Evolutionary conservation across 768 basidiomycete species (phyloP), one percentile per base, ranked within the genome.

Genomic region (Wakefieldia striispora): DNA sequence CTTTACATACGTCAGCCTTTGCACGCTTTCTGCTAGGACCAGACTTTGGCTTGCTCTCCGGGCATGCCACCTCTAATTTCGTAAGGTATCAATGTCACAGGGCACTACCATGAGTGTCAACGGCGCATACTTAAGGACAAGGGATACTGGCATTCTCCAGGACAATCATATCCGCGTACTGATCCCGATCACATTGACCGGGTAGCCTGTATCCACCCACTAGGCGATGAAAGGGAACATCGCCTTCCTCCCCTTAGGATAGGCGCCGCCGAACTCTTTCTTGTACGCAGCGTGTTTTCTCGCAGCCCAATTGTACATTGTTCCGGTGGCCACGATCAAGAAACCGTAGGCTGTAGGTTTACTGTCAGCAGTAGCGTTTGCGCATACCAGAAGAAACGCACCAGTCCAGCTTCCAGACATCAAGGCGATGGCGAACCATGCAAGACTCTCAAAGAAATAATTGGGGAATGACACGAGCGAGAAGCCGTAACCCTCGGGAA

Each of bases 401-500:
- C 92, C 81, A 37, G 80, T 81, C 56, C 79, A 72, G 60, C 86
- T 89, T 26, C 84, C 80, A 2, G 93, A 93, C 83, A 98, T 84
- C 19, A 75, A 74, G 20, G 77, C 77, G 43, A 97, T 75, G 14
- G 78, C 73, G 4, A 75, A 61, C 91, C 95, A 97, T 0, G 73
- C 86, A 21, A 95, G 51, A 8, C 72, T 77, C 71, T 99, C 97
- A 62, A 95, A 97, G 65, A 90, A 84, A 72, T 99, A 99, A 69
- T 99, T 97, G 14, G 95, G 92, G 74, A 81, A 88, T 6, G 91
- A 88, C 35, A 95, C 79, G n/a, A 81, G 70, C 46, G 82, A 75
- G 72, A 97, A 99, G 6, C 94, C 95, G 56, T 93, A 95, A 21
- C 97, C 95, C n/a, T 75, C 71, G 0, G 97, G 97, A 57, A 97